Percentiles rank a stretch among this genome's conserved stretches.
Evolutionary conservation across 177 flowering plant species (phyloP).

Genomic region (Vitis hybrid): DNA sequence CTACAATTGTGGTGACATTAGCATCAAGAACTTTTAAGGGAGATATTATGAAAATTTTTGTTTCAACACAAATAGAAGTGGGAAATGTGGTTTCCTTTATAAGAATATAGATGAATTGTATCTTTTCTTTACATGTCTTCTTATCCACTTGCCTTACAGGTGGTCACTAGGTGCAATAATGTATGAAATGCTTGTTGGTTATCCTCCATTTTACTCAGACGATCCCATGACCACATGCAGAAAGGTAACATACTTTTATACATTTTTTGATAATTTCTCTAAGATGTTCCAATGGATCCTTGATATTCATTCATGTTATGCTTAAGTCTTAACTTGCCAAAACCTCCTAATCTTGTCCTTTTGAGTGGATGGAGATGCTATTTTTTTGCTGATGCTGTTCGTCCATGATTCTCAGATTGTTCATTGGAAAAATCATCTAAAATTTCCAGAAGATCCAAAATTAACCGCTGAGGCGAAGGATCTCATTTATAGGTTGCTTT

Average conservation of each 20-base stretch:
- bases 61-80: too few species aligned
- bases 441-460: constrained; percentile 63
- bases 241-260: constrained; percentile 48
- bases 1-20: too few species aligned
- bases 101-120: too few species aligned
- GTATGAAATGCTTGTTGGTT: constrained; percentile 96
- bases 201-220: constrained; percentile 88
- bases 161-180: constrained; percentile 95
- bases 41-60: too few species aligned
- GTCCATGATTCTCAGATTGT: constrained; percentile 50
- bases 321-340: background rate
- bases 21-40: too few species aligned
- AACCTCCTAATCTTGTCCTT: background rate
- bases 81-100: too few species aligned
- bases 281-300: too few species aligned
- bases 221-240: constrained; percentile 87
- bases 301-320: background rate
- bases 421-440: constrained; percentile 67
- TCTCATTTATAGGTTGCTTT: constrained; percentile 64
- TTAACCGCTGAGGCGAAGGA: constrained; percentile 64
- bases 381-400: background rate
- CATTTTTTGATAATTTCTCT: background rate
- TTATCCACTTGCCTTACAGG: constrained; percentile 38
- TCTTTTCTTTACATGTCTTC: background rate
- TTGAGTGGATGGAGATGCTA: background rate